phyloP scores from a whole-genome alignment of 441 rosid species.

The Adansonia gregorii region DNA sequence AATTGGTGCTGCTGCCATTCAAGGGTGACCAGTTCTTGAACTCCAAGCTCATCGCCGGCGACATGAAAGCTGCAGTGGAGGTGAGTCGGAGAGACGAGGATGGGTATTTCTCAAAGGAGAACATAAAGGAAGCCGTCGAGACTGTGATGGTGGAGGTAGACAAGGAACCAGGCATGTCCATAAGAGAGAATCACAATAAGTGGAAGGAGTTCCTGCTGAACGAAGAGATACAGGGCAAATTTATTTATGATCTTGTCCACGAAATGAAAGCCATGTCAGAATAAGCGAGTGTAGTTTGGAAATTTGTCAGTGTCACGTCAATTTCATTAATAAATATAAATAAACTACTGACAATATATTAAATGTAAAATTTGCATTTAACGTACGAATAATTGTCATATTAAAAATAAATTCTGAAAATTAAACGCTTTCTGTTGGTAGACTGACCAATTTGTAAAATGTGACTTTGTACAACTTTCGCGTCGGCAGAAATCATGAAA shows the following conservation, averaged over 20 bases:
- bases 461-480: too few species aligned
- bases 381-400: too few species aligned
- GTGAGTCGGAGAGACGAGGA: slow-evolving; percentile 39
- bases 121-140: slow-evolving; percentile 33
- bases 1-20: slow-evolving; percentile 42
- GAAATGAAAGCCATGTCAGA: slow-evolving; percentile 30
- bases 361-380: too few species aligned
- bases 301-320: too few species aligned
- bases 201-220: slow-evolving; percentile 39
- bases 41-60: slow-evolving; percentile 35
- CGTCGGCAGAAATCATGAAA: too few species aligned
- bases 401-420: too few species aligned
- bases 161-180: slow-evolving; percentile 35
- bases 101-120: slow-evolving; percentile 38
- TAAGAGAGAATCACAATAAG: slow-evolving; percentile 33
- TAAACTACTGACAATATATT: too few species aligned
- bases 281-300: too few species aligned
- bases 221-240: slow-evolving; percentile 27
- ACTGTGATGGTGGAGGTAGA: slow-evolving; percentile 36
- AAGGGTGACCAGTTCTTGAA: slow-evolving; percentile 49
- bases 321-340: too few species aligned
- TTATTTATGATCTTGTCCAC: slow-evolving; percentile 27
- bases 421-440: too few species aligned
- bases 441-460: too few species aligned
- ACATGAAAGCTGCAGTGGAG: slow-evolving; percentile 39